Evolutionary conservation across 192 early-diverging fungal genomes (phyloP).

Genomic region (Mortierella alpina): DNA sequence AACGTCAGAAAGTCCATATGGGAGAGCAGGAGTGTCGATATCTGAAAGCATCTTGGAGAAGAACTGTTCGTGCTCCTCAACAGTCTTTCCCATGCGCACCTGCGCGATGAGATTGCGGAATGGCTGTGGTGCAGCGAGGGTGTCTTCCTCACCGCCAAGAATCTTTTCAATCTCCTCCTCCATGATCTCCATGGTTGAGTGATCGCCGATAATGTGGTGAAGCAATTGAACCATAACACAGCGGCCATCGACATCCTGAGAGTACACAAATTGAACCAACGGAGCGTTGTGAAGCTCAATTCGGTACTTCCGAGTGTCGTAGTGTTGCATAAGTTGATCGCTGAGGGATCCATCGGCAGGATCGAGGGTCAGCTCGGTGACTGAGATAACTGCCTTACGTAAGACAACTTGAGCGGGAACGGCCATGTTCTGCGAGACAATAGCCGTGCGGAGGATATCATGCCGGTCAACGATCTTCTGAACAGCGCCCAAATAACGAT

Average conservation of each 20-base stretch:
- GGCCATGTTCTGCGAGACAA: neutral
- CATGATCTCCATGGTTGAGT: neutral
- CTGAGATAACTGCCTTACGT: neutral
- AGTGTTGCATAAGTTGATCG: neutral
- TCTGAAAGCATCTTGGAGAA: neutral
- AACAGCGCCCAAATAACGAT: neutral
- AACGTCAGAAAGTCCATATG: neutral
- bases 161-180: neutral
- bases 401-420: slow-evolving; percentile 1
- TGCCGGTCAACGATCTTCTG: slow-evolving; percentile 6
- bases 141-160: no score
- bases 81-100: neutral
- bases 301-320: neutral
- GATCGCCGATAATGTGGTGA: slow-evolving; percentile 3
- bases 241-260: slow-evolving; percentile 1
- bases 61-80: neutral
- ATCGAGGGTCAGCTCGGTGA: neutral
- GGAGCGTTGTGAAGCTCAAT: slow-evolving; percentile 1
- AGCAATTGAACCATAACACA: neutral
- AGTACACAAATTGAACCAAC: neutral
- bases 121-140: neutral
- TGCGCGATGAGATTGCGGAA: slow-evolving; percentile 9
- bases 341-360: neutral
- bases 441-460: slow-evolving; percentile 4
- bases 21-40: slow-evolving; percentile 4